Base-by-base conservation (phyloP, 179 eudicot species). In the Nepenthes alata region DNA sequence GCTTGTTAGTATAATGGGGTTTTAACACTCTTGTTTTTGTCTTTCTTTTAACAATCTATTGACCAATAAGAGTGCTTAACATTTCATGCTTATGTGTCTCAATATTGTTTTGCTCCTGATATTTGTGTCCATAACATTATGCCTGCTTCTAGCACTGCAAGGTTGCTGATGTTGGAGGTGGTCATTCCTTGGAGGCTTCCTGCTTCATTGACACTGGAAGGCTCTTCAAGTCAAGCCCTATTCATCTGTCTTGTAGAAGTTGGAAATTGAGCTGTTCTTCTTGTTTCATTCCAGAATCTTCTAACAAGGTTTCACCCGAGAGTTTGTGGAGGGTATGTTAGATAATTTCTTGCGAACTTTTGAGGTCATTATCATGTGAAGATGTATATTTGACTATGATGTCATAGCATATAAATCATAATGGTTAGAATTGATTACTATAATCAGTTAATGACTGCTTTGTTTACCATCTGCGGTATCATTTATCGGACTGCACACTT, bases 301-400 rank as follows among this genome's bases (percentile, higher is more conserved):
- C 63, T 69, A 75, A 72, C 63, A 79, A 67, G 39, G 55, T 83
- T 68, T 77, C 95, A 37, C 81, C 95, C 55, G 91, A 85, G 65
- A 79, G 74, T 62, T 82, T 93, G 76, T 93, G 98, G 98, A 87
- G 90, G 98, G 98, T 93, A 82, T 47, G 68, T 54, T 56, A 38
- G 53, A 34, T 54, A 51, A 36, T 13, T 38, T 25, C 11, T 41
- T 10, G 3, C 37, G 10, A 48, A 51, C 3, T 62, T 50, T 12
- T 15, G 37, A 13, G 2, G 4, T 52, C 1, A n/a, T n/a, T 52
- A 2, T 52, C 4, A 6, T 12, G 6, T 49, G 3, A 10, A 3
- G 4, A 49, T 49, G 4, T 52, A 14, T 2, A 4, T 11, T 52
- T 52, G 25, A 12, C 16, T 52, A 14, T 52, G 34, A 5, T 2